Base-by-base conservation (phyloP, 2,329 filamentous ascomycete species). In the Penicillium decumbens region DNA sequence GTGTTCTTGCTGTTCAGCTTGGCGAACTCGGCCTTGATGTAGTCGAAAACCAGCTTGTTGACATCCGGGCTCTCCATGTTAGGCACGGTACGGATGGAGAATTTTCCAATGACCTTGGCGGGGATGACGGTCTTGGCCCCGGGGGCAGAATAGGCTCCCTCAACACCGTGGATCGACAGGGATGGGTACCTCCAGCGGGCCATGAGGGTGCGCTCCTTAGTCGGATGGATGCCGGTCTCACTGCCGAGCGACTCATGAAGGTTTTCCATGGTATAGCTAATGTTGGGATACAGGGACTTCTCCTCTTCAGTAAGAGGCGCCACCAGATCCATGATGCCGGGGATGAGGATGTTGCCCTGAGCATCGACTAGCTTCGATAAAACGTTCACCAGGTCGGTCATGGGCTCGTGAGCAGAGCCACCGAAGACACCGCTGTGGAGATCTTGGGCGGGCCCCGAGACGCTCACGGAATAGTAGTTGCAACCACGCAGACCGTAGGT, bases 41-140 rank as follows among this genome's bases (percentile, higher is more conserved):
- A 87, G 70, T 88, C 85, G 76, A 83, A 87, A 38, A 98, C 92
- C 39, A 86, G 79, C 67, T 84, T 80, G 75, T 95, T 95, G 65
- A 95, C 95, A 66, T 85, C 83, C 49, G 89, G 84, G 62, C 89
- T 89, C 69, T 96, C 88, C 93, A 98, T 98, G 76, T 98, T 83
- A 45, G 93, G 93, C 20, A 98, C 93, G 30, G 91, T 97, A 61
- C 93, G 85, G 75, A 98, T 96, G 43, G 89, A 95, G 79, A 98
- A 98, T 77, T 98, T 98, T 74, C 93, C 93, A 65, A 86, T 88
- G 50, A 98, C 93, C 79, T 96, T 96, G 65, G 93, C 92, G 3
- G 93, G 93, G 63, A 98, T 98, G 64, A 98, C 93, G 1, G 93
- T 98, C 82, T 98, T 98, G 49, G 91, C 93, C 41, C 93, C 93